Base-by-base conservation (phyloP, 192 early-diverging fungal genomes). In the Mortierella antarctica region DNA sequence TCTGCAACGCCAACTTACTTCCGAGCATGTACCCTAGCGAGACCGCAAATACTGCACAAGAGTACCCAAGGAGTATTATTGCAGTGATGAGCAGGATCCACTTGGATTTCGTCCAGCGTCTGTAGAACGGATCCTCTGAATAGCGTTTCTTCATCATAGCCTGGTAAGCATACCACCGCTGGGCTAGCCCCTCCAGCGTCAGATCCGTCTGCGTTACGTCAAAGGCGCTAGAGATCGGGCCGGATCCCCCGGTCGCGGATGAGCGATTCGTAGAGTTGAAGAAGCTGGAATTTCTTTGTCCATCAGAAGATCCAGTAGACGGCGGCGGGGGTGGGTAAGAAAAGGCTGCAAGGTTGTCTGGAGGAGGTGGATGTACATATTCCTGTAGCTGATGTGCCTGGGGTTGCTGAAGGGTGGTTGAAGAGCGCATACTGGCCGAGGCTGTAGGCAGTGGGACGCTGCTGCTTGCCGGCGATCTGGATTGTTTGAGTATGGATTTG, bases 51-150 rank as follows among this genome's bases (percentile, higher is more conserved):
- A 71, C 47, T 7, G 42, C 45, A 20, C 42, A 56, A 23, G 74
- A 76, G 55, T 76, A 76, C 23, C 15, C 60, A 7, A 76, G 47
- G 4, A 76, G 62, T 14, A 76, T 45, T 5, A 67, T 14, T 0
- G 48, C 20, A 8, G 75, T 58, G 9, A 66, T 15, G 11, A 67
- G 20, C 14, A 71, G 44, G 6, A 71, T 56, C 57, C 60, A 70
- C 18, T 71, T 71, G 23, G 75, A 79, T 66, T 51, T 57, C 48
- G 74, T 76, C 74, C 74, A 76, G 67, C 74, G 74, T 20, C 42
- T 69, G 44, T 76, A 76, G 51, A 76, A 76, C 45, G 74, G 74
- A 48, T 63, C 60, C 13, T 76, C 74, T 2, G 50, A n/a, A 39
- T 74, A 74, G 0, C 18, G 21, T 67, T 69, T 76, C 67, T 55